These are phyloP conservation scores for Xylaria digitata DNA, from an alignment of 2,329 filamentous ascomycete genomes.

Conservation along the genomic window DNA sequence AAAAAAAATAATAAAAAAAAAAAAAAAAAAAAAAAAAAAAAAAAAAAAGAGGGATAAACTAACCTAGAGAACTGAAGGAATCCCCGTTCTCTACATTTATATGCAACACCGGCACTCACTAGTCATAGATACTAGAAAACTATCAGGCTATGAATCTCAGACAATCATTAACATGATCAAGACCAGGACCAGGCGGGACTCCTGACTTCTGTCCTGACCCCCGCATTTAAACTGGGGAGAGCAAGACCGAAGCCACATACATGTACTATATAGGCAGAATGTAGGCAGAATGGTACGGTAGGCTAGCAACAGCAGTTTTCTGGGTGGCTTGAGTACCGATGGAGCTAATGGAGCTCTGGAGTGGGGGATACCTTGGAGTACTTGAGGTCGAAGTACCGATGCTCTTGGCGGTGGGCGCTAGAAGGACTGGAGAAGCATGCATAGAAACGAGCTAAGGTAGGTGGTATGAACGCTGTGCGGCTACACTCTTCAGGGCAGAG, in stretches of 20 bases:
- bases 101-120: conserved; percentile 3
- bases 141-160: conserved; percentile 20
- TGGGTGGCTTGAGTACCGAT: not conserved
- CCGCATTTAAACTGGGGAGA: conserved; percentile 21
- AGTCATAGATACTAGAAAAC: not conserved
- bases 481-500: conserved; percentile 28
- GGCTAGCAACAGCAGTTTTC: conserved; percentile 1
- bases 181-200: conserved; percentile 13
- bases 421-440: conserved; percentile 53
- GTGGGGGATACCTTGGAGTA: conserved; percentile 32
- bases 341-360: conserved; percentile 20
- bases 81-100: conserved; percentile 1
- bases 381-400: conserved; percentile 29
- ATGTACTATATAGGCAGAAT: not conserved
- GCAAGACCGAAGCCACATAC: conserved; percentile 33
- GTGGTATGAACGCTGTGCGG: conserved; percentile 34
- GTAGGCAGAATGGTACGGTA: no score
- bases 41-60: no score
- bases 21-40: no score
- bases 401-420: conserved; percentile 46
- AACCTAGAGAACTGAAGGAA: not conserved
- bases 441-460: conserved; percentile 46
- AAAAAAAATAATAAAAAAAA: no score
- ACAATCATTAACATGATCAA: conserved; percentile 4
- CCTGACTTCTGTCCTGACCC: conserved; percentile 1